Percentiles rank a stretch among this genome's conserved stretches.
Conservation (phyloP, 345 rosid genomes). For the Lagerstroemia speciosa region DNA sequence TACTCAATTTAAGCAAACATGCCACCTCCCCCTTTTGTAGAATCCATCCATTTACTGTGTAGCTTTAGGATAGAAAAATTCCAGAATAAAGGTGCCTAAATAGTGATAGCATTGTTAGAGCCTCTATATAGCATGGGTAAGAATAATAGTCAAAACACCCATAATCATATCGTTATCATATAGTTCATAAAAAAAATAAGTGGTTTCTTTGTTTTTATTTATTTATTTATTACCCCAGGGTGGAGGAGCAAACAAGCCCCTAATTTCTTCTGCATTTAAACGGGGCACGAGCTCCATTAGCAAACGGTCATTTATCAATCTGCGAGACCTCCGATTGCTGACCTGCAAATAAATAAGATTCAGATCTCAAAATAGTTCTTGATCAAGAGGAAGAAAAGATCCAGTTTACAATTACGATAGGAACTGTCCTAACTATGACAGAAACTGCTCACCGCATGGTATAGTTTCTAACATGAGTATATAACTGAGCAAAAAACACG, state of each 20-base stretch:
- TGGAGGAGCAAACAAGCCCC: conserved; percentile 97
- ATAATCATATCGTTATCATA: not conserved
- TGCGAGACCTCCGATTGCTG: conserved; percentile 72
- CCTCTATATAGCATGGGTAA: not conserved
- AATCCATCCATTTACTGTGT: not conserved
- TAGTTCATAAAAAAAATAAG: not conserved
- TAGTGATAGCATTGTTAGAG: not conserved
- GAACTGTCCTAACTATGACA: not conserved
- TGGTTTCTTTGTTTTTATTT: no score
- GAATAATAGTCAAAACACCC: not conserved
- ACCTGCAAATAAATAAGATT: conserved; percentile 36
- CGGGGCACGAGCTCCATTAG: conserved; percentile 97
- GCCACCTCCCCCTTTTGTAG: not conserved
- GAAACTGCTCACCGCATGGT: not conserved
- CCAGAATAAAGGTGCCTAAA: not conserved
- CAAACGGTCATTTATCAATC: conserved; percentile 87
- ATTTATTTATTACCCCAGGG: conserved; percentile 74
- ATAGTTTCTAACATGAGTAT: not conserved
- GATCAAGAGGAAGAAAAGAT: not conserved
- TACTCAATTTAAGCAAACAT: not conserved
- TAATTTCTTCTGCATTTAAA: conserved; percentile 72
- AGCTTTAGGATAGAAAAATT: not conserved
- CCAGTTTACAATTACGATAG: not conserved
- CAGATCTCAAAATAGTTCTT: not conserved
- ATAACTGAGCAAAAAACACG: not conserved